Conservation (phyloP, 1,284 basidiomycete species). For the Fistulinella cinereoalba region DNA sequence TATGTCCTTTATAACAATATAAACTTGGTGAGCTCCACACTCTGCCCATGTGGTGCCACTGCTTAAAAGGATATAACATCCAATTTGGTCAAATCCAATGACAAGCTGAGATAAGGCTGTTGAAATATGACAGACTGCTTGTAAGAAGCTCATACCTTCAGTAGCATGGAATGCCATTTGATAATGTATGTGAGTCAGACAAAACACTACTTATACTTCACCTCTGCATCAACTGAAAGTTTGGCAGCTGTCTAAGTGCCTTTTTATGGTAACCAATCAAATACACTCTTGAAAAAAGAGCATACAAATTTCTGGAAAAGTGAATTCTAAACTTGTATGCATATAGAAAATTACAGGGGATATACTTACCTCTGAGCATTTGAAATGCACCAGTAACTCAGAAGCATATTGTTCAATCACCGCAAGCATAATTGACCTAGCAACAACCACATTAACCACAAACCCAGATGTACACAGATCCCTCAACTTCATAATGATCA, state of each 20-base stretch:
- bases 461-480: conserved; percentile 5
- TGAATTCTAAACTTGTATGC: neutral
- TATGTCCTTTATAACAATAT: conserved; percentile 27
- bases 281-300: conserved; percentile 11
- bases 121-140: too few species aligned
- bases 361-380: conserved; percentile 12
- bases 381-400: conserved; percentile 14
- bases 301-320: conserved; percentile 19
- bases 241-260: neutral
- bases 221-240: neutral
- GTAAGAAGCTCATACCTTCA: conserved; percentile 14
- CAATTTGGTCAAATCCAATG: conserved; percentile 26
- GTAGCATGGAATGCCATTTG: conserved; percentile 17
- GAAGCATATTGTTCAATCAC: neutral
- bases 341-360: neutral
- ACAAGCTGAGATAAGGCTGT: conserved; percentile 17
- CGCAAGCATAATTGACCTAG: conserved; percentile 2
- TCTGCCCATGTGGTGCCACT: conserved; percentile 21
- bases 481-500: conserved; percentile 3
- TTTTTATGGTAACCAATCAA: neutral
- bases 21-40: conserved; percentile 26
- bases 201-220: neutral
- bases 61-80: conserved; percentile 18
- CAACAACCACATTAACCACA: conserved; percentile 13
- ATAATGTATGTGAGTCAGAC: conserved; percentile 18